Base-by-base conservation (phyloP, 2,329 filamentous ascomycete species). In the Rhynchosporium agropyri region DNA sequence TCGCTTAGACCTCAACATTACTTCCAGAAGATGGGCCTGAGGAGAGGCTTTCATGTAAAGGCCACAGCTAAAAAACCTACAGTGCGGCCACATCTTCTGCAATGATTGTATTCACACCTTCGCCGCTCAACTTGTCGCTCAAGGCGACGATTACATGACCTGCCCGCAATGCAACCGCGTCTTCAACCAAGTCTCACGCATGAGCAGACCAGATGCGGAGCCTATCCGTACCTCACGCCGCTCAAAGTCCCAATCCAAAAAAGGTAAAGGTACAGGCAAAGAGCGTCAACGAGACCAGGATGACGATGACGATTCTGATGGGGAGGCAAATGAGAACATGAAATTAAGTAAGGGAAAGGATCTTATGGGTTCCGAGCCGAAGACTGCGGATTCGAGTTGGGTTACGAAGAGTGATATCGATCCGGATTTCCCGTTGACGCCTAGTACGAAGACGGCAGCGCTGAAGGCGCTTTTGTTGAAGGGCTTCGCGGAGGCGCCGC, bases 41-140 rank as follows among this genome's bases (percentile, higher is more conserved):
- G 42, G 15, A n/a, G 15, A 15, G 13, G 42, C 15, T n/a, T n/a
- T 15, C 3, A 4, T n/a, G 42, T 20, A n/a, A 5, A n/a, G 26
- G 1, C 15, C 36, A 13, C 9, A 3, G 20, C 42, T 53, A 13
- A 50, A 29, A 38, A 20, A n/a, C 2, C 8, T 13, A 28, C 73
- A 77, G 4, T 88, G 85, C 69, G 74, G 77, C 15, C 85, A 88
- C 64, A 71, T 86, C 4, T 84, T 84, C 66, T 88, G 85, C 71
- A 61, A 71, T 1, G 70, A 74, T 0, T 88, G 85, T 66, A 73
- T 84, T 7, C 58, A 57, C 66, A 68, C 70, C 2, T 67, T 70
- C 2, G 62, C 77, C 48, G 65, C 70, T 50, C n/a, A 74, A 0
- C 56, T 71, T 3, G 48, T 65, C 46, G 74, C 74, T 20, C 65